A percentile compares a stretch with the other conserved stretches of the same genome.
Evolutionary conservation across 148 eudicot species (phyloP).

Genomic region (Nepenthes gracilis): DNA sequence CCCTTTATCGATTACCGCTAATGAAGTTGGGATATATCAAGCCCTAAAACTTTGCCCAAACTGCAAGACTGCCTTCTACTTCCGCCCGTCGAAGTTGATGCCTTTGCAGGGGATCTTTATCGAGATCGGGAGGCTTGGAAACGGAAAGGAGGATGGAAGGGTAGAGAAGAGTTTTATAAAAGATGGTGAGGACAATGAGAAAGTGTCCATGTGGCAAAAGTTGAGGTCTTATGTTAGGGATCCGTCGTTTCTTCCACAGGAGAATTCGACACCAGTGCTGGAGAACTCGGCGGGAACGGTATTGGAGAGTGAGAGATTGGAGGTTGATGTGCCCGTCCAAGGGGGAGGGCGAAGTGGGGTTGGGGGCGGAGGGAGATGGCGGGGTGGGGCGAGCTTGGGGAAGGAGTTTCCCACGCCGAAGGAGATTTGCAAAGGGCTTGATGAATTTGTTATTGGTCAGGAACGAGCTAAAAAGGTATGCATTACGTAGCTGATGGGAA

Average conservation of each 20-base stretch:
- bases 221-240: slow-evolving; percentile 61
- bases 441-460: slow-evolving; percentile 81
- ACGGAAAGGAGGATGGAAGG: slow-evolving; percentile 11
- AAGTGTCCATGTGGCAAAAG: slow-evolving; percentile 67
- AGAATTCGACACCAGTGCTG: background rate
- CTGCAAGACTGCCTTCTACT: slow-evolving; percentile 73
- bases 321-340: slow-evolving; percentile 4
- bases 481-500: background rate
- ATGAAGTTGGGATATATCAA: slow-evolving; percentile 51
- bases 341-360: slow-evolving; percentile 9
- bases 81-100: slow-evolving; percentile 55
- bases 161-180: slow-evolving; percentile 21
- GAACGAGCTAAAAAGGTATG: slow-evolving; percentile 74
- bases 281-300: slow-evolving; percentile 16
- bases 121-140: slow-evolving; percentile 68
- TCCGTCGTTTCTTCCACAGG: slow-evolving; percentile 6
- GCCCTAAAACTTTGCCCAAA: slow-evolving; percentile 61
- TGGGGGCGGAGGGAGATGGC: slow-evolving; percentile 13
- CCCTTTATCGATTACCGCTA: slow-evolving; percentile 54
- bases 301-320: slow-evolving; percentile 14
- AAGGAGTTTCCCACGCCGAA: slow-evolving; percentile 70
- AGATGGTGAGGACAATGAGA: slow-evolving; percentile 23
- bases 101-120: slow-evolving; percentile 77
- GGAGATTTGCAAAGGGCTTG: slow-evolving; percentile 60
- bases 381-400: slow-evolving; percentile 44